Evolutionary conservation across 805 yeast genomes (phyloP).

Genomic region (Candida hungchunana): DNA sequence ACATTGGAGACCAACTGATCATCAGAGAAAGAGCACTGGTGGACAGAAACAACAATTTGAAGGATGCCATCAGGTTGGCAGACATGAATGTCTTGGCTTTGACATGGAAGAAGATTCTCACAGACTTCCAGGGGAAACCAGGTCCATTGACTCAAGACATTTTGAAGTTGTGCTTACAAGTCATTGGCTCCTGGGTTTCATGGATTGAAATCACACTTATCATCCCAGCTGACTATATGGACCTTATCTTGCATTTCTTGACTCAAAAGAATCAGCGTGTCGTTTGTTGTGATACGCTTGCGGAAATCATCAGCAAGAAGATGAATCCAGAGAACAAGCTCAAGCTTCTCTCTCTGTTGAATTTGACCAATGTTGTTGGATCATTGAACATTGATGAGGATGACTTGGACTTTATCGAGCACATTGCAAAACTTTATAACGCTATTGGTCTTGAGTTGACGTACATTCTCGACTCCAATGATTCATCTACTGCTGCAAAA

Average conservation of each 20-base stretch:
- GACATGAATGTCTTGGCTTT: conserved; percentile 66
- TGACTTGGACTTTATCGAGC: conserved; percentile 70
- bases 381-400: conserved; percentile 36
- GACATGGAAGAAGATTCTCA: conserved; percentile 63
- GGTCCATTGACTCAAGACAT: conserved; percentile 38
- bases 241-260: conserved; percentile 56
- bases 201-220: conserved; percentile 57
- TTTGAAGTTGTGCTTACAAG: conserved; percentile 52
- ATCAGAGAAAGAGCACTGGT: conserved; percentile 58
- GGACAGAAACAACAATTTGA: conserved; percentile 65
- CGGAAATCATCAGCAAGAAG: conserved; percentile 69
- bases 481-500: conserved; percentile 36
- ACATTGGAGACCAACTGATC: conserved; percentile 89
- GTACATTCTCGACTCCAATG: conserved; percentile 56
- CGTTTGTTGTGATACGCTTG: conserved; percentile 38
- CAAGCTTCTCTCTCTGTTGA: conserved; percentile 59
- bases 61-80: conserved; percentile 74
- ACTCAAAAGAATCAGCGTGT: conserved; percentile 29
- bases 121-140: conserved; percentile 29
- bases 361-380: conserved; percentile 53
- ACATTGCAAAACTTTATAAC: conserved; percentile 68
- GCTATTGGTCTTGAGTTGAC: conserved; percentile 73
- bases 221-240: conserved; percentile 24
- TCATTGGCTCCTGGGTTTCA: conserved; percentile 80
- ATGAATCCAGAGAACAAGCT: conserved; percentile 71